Evolutionary conservation across 2,329 filamentous ascomycete species (phyloP).

Genomic region (Macrophomina tecta): DNA sequence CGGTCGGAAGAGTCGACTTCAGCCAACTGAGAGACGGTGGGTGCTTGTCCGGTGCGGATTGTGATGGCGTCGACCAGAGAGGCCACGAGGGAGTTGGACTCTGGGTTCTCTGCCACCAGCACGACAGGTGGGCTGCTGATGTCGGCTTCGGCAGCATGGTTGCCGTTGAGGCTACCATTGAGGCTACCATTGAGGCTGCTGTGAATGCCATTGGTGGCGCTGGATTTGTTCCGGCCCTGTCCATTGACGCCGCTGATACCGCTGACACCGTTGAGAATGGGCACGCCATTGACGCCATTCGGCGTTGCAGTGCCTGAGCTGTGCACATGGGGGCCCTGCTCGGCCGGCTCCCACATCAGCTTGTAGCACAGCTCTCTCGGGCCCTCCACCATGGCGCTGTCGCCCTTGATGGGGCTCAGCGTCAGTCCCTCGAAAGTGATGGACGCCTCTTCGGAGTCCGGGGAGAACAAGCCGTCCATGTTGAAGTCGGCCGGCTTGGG

Average conservation of each 20-base stretch:
- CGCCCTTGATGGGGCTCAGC: constrained; percentile 20
- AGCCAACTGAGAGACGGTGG: not conserved
- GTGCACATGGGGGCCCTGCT: not conserved
- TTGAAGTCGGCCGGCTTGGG: constrained; percentile 16
- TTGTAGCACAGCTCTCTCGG: constrained; percentile 24
- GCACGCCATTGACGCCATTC: not conserved
- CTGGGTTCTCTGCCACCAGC: not conserved
- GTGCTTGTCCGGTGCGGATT: constrained; percentile 1
- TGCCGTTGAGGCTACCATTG: not conserved
- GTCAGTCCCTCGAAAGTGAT: constrained; percentile 3
- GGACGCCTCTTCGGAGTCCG: not conserved
- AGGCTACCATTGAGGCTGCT: not conserved
- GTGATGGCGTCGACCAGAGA: constrained; percentile 11
- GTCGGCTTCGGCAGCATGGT: not conserved
- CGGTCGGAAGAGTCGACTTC: not conserved
- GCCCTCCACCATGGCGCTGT: not conserved
- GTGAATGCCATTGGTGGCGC: not conserved
- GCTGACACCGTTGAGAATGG: not conserved
- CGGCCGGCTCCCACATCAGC: constrained; percentile 18
- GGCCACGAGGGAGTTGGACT: constrained; percentile 2
- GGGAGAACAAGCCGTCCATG: constrained; percentile 3
- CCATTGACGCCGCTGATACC: constrained; percentile 11
- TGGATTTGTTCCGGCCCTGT: not conserved
- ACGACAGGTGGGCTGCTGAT: constrained; percentile 3
- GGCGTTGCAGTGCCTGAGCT: not conserved